Evolutionary conservation across 495 filamentous ascomycete species (phyloP).

Genomic region (Neurospora sp.): DNA sequence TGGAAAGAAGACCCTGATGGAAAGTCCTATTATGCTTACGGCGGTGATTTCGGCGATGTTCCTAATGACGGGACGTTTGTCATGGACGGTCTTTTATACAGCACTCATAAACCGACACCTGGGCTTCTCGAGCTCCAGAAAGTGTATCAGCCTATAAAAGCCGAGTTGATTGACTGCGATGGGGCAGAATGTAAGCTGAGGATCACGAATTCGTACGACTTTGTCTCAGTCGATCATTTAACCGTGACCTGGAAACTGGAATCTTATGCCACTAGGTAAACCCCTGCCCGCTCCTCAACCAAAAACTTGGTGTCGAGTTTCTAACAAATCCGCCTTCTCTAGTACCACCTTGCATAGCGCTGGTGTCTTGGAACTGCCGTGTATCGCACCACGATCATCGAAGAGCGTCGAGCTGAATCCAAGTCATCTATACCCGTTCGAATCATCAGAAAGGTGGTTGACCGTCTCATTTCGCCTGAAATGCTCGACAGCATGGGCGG

Average conservation of each 20-base stretch:
- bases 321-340: not conserved
- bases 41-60: slow-evolving; percentile 56
- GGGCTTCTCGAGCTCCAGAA: slow-evolving; percentile 54
- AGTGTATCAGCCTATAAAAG: slow-evolving; percentile 45
- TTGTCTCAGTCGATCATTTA: slow-evolving; percentile 39
- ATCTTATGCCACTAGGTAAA: slow-evolving; percentile 7
- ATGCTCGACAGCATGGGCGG: slow-evolving; percentile 12
- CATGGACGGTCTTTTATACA: slow-evolving; percentile 54
- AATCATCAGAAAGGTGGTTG: slow-evolving; percentile 8
- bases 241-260: slow-evolving; percentile 12
- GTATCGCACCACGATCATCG: slow-evolving; percentile 4
- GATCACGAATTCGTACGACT: slow-evolving; percentile 45
- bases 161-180: no score
- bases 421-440: no score
- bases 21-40: slow-evolving; percentile 52
- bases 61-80: slow-evolving; percentile 59
- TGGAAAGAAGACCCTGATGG: slow-evolving; percentile 38
- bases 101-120: slow-evolving; percentile 48
- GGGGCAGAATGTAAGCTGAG: no score
- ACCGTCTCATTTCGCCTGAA: slow-evolving; percentile 13
- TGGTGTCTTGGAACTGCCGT: slow-evolving; percentile 11
- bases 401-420: not conserved
- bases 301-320: not conserved
- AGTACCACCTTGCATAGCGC: slow-evolving; percentile 6
- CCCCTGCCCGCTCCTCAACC: not conserved